Evolutionary conservation across 495 filamentous ascomycete genomes (phyloP), one percentile per base, ranked within the genome.

Genomic region (Paragyromitra xinjiangensis): DNA sequence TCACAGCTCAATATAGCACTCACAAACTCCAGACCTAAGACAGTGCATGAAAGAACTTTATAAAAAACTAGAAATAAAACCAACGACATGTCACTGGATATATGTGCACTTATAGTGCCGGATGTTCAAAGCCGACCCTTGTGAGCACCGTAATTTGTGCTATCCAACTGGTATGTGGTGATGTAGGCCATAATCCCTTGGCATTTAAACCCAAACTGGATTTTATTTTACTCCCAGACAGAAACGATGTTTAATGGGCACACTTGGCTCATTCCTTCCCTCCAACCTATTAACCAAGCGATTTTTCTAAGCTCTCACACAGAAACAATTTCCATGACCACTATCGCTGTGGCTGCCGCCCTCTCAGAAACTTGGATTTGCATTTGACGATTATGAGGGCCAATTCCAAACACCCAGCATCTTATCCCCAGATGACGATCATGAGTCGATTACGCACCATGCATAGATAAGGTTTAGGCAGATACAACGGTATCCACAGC

Each of bases 391-490:
- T 16, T 45, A 11, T 14, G 55, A 69, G 29, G 50, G 66, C 58
- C 66, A 58, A 24, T 50, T 11, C 14, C 26, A 42, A 26, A 29
- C 44, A 40, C 58, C 51, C 22, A 39, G 37, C 48, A 61, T 48
- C 53, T 61, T 22, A 24, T 48, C 44, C 50, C 50, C 50, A 42
- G 67, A 48, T 59, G 39, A 11, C 24, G 29, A 50, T 44, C 53
- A 37, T 29, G 39, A 50, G 8, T 44, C 7, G 37, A 55, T 55
- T 40, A 34, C 22, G 11, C 67, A 37, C 67, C 42, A 58, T 48
- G 56, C 53, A 70, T 61, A 70, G 67, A 70, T 70, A 70, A 70
- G 67, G 55, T 70, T 70, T 61, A 70, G 67, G 67, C 67, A 71
- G 58, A 64, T 71, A 59, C 22, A 53, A 53, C 50, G 19, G 50